Evolutionary conservation across 495 filamentous ascomycete genomes (phyloP).

Genomic region (Xylaria nigripes): DNA sequence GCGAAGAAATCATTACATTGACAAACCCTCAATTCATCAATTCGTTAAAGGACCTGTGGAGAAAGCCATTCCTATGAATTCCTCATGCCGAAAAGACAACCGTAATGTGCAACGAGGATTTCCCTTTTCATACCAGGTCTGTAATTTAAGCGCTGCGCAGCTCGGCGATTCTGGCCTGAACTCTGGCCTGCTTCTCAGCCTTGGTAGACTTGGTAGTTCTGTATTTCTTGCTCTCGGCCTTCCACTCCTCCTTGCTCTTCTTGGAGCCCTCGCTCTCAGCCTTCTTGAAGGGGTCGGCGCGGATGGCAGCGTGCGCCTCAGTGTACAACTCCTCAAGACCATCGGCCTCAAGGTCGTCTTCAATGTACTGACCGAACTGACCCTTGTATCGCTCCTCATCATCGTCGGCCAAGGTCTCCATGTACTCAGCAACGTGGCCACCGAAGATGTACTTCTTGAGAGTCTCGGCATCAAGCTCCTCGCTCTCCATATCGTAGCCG

Average conservation of each 20-base stretch:
- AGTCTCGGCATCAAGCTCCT: constrained; percentile 93
- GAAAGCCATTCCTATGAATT: constrained; percentile 28
- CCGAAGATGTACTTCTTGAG: constrained; percentile 99
- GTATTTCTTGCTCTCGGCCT: constrained; percentile 91
- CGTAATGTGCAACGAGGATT: constrained; percentile 20
- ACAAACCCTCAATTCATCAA: constrained; percentile 28
- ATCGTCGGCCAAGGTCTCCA: constrained; percentile 99
- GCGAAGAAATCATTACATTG: constrained; percentile 17
- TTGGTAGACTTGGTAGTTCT: constrained; percentile 64
- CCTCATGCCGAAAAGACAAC: constrained; percentile 26
- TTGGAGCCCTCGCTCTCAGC: constrained; percentile 65
- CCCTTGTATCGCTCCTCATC: constrained; percentile 99
- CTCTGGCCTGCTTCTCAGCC: constrained; percentile 66
- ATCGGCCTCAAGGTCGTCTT: constrained; percentile 92
- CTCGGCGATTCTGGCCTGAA: constrained; percentile 83
- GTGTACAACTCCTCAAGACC: constrained; percentile 93
- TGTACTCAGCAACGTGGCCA: constrained; percentile 98
- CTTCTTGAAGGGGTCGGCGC: constrained; percentile 96
- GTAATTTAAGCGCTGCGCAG: constrained; percentile 42
- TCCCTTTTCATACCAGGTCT: constrained; percentile 19
- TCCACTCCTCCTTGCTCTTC: constrained; percentile 96
- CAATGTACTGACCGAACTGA: constrained; percentile 95
- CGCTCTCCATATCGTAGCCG: constrained; percentile 89
- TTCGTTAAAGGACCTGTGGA: constrained; percentile 24
- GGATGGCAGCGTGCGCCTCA: constrained; percentile 93